Percentiles rank a stretch among this genome's conserved stretches.
phyloP scores from a whole-genome alignment of 2,329 filamentous ascomycete species.

The Meredithiella fracta region DNA sequence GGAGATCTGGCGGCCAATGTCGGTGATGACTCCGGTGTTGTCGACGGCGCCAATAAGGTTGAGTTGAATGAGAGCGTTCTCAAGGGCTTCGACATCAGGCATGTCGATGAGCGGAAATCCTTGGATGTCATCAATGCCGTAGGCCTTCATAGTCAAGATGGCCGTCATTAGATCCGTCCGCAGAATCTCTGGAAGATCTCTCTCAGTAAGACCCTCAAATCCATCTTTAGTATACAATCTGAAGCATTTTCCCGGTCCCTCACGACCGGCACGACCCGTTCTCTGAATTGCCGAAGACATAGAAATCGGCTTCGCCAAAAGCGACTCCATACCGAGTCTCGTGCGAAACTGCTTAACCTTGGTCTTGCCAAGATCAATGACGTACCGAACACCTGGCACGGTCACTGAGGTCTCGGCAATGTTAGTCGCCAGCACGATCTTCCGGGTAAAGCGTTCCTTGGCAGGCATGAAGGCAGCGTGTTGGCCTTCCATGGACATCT shows the following conservation, averaged over 20 bases:
- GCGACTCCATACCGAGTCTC: slow-evolving; percentile 71
- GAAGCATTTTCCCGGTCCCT: slow-evolving; percentile 78
- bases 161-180: slow-evolving; percentile 77
- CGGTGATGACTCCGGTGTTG: slow-evolving; percentile 56
- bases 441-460: slow-evolving; percentile 56
- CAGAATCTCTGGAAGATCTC: slow-evolving; percentile 75
- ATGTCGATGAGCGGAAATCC: slow-evolving; percentile 73
- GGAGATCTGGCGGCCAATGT: slow-evolving; percentile 59
- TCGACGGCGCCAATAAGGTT: slow-evolving; percentile 62
- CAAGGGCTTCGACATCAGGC: slow-evolving; percentile 59
- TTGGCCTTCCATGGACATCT: slow-evolving; percentile 72
- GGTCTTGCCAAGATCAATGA: slow-evolving; percentile 83
- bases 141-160: slow-evolving; percentile 82
- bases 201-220: slow-evolving; percentile 52
- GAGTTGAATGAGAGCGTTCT: slow-evolving; percentile 68
- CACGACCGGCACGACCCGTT: slow-evolving; percentile 80
- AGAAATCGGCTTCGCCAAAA: slow-evolving; percentile 80
- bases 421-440: slow-evolving; percentile 85
- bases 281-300: slow-evolving; percentile 86
- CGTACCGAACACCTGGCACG: slow-evolving; percentile 78
- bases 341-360: slow-evolving; percentile 87
- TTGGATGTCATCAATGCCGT: slow-evolving; percentile 67
- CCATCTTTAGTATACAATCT: slow-evolving; percentile 71
- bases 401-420: slow-evolving; percentile 98
- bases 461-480: slow-evolving; percentile 70